Conservation (phyloP, 768 basidiomycete genomes). For the Asterophora lycoperdoides region DNA sequence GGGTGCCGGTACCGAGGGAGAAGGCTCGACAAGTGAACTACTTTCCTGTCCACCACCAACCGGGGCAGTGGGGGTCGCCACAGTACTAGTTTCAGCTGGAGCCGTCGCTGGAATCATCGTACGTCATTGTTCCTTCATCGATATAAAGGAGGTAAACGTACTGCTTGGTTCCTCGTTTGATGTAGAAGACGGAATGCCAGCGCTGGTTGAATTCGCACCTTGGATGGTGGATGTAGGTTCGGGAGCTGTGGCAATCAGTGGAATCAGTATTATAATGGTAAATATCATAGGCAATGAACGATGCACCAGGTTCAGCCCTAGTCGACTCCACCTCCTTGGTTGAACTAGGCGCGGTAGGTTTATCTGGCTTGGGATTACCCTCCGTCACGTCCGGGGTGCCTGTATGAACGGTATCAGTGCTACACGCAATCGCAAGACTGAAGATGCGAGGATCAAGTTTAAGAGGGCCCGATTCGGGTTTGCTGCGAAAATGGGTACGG, state of each 20-base stretch:
- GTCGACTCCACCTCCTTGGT: slow-evolving; percentile 4
- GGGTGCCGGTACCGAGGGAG: too few species aligned
- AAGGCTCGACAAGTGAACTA: too few species aligned
- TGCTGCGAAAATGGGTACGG: neutral
- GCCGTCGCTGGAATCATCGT: neutral
- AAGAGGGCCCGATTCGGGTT: neutral
- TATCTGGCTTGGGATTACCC: neutral
- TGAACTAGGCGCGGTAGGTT: neutral
- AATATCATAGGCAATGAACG: neutral
- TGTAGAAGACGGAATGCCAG: neutral
- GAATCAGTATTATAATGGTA: neutral
- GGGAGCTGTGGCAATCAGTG: neutral
- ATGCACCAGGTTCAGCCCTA: slow-evolving; percentile 3
- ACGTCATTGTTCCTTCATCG: neutral
- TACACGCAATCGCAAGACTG: neutral
- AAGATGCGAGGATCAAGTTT: neutral
- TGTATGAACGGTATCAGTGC: slow-evolving; percentile 2
- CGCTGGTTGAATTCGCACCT: neutral
- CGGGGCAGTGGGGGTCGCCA: neutral
- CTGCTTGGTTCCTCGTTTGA: neutral
- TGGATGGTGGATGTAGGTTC: neutral
- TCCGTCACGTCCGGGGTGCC: slow-evolving; percentile 8
- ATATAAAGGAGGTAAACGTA: neutral
- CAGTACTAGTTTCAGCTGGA: neutral
- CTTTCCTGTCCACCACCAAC: neutral